Conservation (phyloP, 441 rosid genomes). For the Arabidopsis lyrata region DNA sequence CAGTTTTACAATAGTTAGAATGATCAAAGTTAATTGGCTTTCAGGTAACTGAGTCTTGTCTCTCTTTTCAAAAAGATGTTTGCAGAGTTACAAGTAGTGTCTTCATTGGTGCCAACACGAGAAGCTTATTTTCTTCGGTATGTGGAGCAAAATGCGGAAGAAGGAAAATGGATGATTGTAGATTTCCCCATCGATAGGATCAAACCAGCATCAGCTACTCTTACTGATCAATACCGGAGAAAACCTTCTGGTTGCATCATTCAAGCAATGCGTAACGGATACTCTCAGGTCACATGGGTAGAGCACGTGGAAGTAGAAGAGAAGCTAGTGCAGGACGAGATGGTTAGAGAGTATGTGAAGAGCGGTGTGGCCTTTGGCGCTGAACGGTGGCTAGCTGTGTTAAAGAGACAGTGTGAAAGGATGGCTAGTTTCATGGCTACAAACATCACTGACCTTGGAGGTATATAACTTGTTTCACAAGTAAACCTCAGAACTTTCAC, state of each 20-base stretch:
- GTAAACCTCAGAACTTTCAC: constrained; percentile 15
- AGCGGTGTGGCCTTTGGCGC: constrained; percentile 76
- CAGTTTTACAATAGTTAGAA: neutral
- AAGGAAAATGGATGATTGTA: constrained; percentile 73
- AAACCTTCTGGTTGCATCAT: constrained; percentile 80
- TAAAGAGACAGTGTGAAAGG: constrained; percentile 80
- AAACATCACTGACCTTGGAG: constrained; percentile 74
- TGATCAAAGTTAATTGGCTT: neutral
- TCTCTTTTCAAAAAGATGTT: constrained; percentile 58
- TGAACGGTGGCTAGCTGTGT: constrained; percentile 74
- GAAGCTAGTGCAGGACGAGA: constrained; percentile 58
- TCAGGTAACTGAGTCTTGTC: neutral
- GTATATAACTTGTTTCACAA: constrained; percentile 44
- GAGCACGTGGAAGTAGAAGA: constrained; percentile 84
- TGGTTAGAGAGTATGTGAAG: constrained; percentile 52
- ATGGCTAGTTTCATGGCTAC: constrained; percentile 86
- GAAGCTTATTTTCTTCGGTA: constrained; percentile 79
- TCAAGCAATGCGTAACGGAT: constrained; percentile 83
- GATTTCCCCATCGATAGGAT: constrained; percentile 74
- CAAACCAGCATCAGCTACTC: constrained; percentile 45
- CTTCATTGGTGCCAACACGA: constrained; percentile 76
- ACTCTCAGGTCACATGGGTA: constrained; percentile 82
- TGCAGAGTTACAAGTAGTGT: constrained; percentile 72
- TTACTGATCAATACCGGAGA: constrained; percentile 62
- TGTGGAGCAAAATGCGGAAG: constrained; percentile 65